These are phyloP conservation scores for Eimeria tenella DNA, from an alignment of 169 alveolate species.

Conservation along the genomic window DNA sequence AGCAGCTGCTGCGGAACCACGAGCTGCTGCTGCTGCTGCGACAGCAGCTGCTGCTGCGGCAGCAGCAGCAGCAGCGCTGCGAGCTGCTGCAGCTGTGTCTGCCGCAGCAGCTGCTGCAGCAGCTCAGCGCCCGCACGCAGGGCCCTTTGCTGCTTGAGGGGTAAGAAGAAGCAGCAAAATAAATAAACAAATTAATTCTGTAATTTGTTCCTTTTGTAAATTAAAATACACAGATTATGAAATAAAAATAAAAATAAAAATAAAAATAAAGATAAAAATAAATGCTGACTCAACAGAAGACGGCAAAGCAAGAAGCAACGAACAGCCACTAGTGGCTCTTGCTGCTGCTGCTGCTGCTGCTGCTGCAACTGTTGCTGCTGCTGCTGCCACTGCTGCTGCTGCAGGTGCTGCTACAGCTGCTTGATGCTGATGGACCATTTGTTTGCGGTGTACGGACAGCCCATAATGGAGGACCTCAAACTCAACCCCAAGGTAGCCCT, in stretches of 20 bases:
- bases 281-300: neutral
- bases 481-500: neutral
- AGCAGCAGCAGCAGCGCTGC: constrained; percentile 26
- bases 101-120: constrained; percentile 41
- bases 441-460: neutral
- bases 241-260: neutral
- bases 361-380: neutral
- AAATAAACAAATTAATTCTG: neutral
- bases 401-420: neutral
- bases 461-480: neutral
- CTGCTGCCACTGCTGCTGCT: neutral
- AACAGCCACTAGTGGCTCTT: neutral
- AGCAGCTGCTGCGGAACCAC: constrained; percentile 4
- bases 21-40: constrained; percentile 29
- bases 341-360: constrained; percentile 22
- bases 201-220: no score
- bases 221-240: no score
- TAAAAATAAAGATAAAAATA: neutral
- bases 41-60: constrained; percentile 43
- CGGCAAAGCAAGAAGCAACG: neutral
- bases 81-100: constrained; percentile 16
- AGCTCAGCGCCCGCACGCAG: neutral
- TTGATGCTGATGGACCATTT: neutral
- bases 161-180: neutral
- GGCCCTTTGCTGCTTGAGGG: neutral